Percentiles rank a stretch among this genome's conserved stretches.
Evolutionary conservation across 352 stramenopile genomes (phyloP).

Genomic region (Pythium grandisporangium): DNA sequence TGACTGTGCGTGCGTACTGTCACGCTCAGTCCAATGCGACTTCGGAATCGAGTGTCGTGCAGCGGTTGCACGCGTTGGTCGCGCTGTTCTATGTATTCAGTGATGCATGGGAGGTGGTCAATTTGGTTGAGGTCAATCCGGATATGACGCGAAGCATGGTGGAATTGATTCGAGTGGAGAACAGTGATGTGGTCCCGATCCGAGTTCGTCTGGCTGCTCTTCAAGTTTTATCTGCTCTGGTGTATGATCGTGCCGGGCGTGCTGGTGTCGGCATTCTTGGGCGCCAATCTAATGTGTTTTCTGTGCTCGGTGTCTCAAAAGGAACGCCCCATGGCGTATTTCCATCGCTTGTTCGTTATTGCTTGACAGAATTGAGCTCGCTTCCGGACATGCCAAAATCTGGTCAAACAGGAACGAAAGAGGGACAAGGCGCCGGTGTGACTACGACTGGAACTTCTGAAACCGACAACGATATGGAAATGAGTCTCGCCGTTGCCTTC

Average conservation of each 20-base stretch:
- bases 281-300: conserved; percentile 72
- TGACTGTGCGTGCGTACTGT: conserved; percentile 42
- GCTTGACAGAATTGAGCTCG: conserved; percentile 56
- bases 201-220: conserved; percentile 49
- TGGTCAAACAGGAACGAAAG: not conserved
- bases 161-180: conserved; percentile 70
- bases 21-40: conserved; percentile 16
- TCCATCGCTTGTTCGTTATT: conserved; percentile 73
- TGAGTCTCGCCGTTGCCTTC: conserved; percentile 82
- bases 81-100: conserved; percentile 72
- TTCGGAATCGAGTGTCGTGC: conserved; percentile 48
- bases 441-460: too few species aligned
- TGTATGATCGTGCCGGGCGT: conserved; percentile 64
- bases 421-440: not conserved
- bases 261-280: conserved; percentile 60
- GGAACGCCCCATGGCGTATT: conserved; percentile 74
- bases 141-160: conserved; percentile 64
- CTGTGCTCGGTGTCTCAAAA: conserved; percentile 68
- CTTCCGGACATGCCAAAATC: conserved; percentile 3
- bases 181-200: conserved; percentile 41
- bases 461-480: conserved; percentile 79
- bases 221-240: conserved; percentile 69
- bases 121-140: conserved; percentile 69
- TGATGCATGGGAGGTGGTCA: conserved; percentile 65
- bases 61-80: conserved; percentile 56